Conservation (phyloP, 2,329 filamentous ascomycete genomes). For the Fusarium compactum region DNA sequence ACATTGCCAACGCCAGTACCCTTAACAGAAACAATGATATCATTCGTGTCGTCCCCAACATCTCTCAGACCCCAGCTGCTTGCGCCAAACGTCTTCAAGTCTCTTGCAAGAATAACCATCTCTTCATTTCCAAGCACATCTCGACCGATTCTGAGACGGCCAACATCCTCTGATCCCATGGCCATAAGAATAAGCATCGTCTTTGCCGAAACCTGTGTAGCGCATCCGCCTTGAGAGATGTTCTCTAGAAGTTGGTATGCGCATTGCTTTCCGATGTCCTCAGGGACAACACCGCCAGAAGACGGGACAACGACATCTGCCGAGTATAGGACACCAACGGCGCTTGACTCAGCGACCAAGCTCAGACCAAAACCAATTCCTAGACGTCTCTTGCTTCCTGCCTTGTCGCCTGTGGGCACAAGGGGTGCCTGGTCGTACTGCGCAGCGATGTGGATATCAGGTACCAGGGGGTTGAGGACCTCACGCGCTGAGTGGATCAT, state of each 20-base stretch:
- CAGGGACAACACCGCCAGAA: constrained; percentile 83
- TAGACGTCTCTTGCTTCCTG: constrained; percentile 70
- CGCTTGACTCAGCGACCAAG: constrained; percentile 91
- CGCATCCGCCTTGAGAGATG: constrained; percentile 85
- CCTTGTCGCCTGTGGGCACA: constrained; percentile 65
- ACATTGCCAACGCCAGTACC: constrained; percentile 95
- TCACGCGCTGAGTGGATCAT: constrained; percentile 94
- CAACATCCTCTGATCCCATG: constrained; percentile 97
- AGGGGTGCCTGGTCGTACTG: constrained; percentile 78
- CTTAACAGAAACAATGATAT: constrained; percentile 91
- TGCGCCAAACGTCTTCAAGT: constrained; percentile 88
- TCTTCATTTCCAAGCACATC: constrained; percentile 86
- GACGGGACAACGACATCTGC: constrained; percentile 84
- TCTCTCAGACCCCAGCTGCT: constrained; percentile 92
- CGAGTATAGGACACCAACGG: constrained; percentile 83
- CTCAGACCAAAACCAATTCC: constrained; percentile 94
- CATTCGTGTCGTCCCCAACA: constrained; percentile 72
- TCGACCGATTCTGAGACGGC: constrained; percentile 82
- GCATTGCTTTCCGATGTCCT: constrained; percentile 89
- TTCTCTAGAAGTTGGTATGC: constrained; percentile 90
- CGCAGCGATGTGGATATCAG: constrained; percentile 90
- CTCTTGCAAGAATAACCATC: constrained; percentile 82
- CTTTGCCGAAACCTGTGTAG: constrained; percentile 75
- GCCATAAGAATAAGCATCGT: constrained; percentile 92
- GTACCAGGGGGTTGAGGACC: constrained; percentile 85